Percentiles rank a stretch among this genome's conserved stretches.
Conservation (phyloP, 345 rosid species). For the Cardiospermum halicacabum region DNA sequence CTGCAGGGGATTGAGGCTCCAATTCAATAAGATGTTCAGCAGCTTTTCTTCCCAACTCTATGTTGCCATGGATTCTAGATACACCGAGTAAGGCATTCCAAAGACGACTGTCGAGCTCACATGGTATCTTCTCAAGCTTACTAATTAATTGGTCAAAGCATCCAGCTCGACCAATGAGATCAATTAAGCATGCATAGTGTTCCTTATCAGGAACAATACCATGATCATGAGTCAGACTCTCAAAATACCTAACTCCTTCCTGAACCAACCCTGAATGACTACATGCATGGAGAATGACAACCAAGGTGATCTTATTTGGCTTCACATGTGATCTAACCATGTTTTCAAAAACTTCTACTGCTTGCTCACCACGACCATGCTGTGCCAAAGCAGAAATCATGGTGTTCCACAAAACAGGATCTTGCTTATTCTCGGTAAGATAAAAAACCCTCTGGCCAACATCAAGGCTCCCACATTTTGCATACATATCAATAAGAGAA, state of each 20-base stretch:
- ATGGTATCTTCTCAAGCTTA: conserved; percentile 45
- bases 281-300: conserved; percentile 60
- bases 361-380: conserved; percentile 65
- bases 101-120: conserved; percentile 35
- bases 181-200: conserved; percentile 69
- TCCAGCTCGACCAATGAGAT: conserved; percentile 71
- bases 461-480: conserved; percentile 59
- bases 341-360: conserved; percentile 37
- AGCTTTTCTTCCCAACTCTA: conserved; percentile 48
- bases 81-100: conserved; percentile 56
- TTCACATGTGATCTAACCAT: conserved; percentile 44
- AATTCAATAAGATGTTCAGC: conserved; percentile 48
- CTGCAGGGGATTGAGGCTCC: conserved; percentile 50
- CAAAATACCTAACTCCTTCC: conserved; percentile 59
- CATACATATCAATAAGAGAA: conserved; percentile 85
- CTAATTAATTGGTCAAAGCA: conserved; percentile 42
- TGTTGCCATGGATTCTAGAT: conserved; percentile 50
- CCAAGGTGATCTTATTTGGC: conserved; percentile 61
- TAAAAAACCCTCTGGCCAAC: conserved; percentile 47
- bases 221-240: conserved; percentile 37
- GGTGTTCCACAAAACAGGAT: conserved; percentile 71
- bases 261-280: conserved; percentile 61
- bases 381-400: conserved; percentile 77
- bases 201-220: conserved; percentile 57
- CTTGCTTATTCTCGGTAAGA: conserved; percentile 34